Evolutionary conservation across 805 yeast species (phyloP).

Genomic region (Candida maesae): DNA sequence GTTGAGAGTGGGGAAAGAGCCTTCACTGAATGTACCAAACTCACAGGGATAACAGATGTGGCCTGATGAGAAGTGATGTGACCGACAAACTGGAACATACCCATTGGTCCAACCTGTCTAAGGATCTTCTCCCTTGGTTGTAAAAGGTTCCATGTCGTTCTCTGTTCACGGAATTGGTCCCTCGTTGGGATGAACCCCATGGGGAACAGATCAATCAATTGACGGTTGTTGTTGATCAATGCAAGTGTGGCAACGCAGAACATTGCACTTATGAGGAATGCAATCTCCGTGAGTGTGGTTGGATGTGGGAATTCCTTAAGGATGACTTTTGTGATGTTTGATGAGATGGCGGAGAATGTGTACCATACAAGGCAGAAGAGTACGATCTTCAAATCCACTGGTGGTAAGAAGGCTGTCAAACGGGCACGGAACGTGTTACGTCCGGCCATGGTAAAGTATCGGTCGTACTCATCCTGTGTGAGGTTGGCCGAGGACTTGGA

Average conservation of each 20-base stretch:
- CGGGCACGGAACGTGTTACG: conserved; percentile 11
- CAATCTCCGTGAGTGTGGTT: conserved; percentile 84
- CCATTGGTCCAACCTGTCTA: conserved; percentile 85
- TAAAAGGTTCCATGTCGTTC: conserved; percentile 39
- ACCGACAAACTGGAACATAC: conserved; percentile 87
- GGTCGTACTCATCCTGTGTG: conserved; percentile 22
- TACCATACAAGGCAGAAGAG: conserved; percentile 76
- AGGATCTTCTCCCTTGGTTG: conserved; percentile 52
- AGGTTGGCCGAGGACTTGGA: conserved; percentile 26
- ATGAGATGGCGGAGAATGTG: conserved; percentile 70
- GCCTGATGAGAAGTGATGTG: conserved; percentile 90
- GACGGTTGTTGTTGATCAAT: conserved; percentile 34
- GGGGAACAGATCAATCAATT: conserved; percentile 36
- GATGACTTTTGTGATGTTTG: conserved; percentile 76
- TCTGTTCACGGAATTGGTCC: conserved; percentile 29
- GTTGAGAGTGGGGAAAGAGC: conserved; percentile 89
- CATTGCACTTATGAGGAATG: conserved; percentile 68
- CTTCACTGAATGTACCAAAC: conserved; percentile 90
- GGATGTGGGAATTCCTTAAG: conserved; percentile 71
- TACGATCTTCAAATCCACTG: conserved; percentile 40
- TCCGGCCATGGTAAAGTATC: conserved; percentile 23
- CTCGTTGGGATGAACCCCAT: conserved; percentile 46
- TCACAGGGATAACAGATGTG: conserved; percentile 89
- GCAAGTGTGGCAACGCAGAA: conserved; percentile 49
- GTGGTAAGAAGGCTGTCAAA: conserved; percentile 26